Percentiles rank a stretch among this genome's conserved stretches.
phyloP scores from a whole-genome alignment of 2,329 filamentous ascomycete genomes.

The Boeremia exigua region DNA sequence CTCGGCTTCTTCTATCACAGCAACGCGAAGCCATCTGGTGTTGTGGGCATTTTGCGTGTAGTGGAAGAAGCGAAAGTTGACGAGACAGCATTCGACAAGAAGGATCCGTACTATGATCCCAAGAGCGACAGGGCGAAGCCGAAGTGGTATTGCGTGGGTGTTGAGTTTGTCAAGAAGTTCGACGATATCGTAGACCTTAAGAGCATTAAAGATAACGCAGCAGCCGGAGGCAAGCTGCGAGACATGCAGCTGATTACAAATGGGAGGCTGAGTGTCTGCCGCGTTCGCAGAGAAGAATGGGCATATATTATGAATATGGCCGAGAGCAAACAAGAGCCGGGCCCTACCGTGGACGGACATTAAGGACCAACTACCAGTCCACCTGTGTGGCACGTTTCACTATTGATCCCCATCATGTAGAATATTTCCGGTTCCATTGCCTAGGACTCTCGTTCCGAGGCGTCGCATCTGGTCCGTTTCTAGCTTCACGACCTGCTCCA shows the following conservation, averaged over 20 bases:
- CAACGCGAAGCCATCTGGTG: constrained; percentile 86
- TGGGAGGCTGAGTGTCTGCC: constrained; percentile 80
- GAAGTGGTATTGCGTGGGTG: constrained; percentile 89
- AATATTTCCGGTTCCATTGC: background rate
- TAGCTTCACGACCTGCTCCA: too few species aligned
- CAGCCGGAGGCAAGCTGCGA: constrained; percentile 63
- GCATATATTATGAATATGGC: constrained; percentile 64
- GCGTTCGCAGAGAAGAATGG: constrained; percentile 70
- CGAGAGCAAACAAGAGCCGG: constrained; percentile 12
- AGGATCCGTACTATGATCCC: constrained; percentile 82
- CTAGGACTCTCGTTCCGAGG: background rate
- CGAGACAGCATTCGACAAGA: constrained; percentile 73
- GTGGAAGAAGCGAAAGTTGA: constrained; percentile 84
- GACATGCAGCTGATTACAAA: constrained; percentile 85
- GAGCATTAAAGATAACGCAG: constrained; percentile 70
- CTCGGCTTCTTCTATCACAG: constrained; percentile 97
- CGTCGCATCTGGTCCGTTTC: background rate
- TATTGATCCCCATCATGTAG: too few species aligned
- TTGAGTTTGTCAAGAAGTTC: constrained; percentile 86
- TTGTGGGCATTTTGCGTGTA: constrained; percentile 88
- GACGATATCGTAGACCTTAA: constrained; percentile 71
- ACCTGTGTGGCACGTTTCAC: background rate
- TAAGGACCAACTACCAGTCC: background rate
- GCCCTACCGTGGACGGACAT: background rate
- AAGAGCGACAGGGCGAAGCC: constrained; percentile 72